Evolutionary conservation across 495 filamentous ascomycete genomes (phyloP), one percentile per base, ranked within the genome.

Genomic region (Hyaloscypha bicolor): DNA sequence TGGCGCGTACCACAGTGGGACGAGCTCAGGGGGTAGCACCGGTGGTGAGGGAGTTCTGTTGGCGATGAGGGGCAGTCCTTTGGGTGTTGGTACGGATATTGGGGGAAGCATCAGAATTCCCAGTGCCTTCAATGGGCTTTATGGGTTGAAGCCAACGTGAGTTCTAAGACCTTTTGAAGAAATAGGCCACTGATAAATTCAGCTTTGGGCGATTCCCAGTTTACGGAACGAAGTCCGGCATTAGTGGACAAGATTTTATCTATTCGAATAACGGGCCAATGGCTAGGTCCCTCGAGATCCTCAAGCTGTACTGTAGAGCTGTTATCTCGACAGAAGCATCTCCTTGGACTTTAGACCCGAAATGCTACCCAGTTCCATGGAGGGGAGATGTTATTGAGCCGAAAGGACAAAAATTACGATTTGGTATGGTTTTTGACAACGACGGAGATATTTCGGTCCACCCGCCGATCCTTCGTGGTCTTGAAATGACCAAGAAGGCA

Each of bases 51-150:
- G 82, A 3, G 85, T 83, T 32, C 74, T 88, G 37, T 77, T 88
- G 51, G 85, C 79, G 1, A 73, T 89, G 61, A 77, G 75, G 37
- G 86, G 87, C 11, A 87, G 82, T 45, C 78, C 86, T 0, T 73
- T 77, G 21, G 87, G 87, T 0, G 81, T 89, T 70, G 87, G 87
- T 0, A 91, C 90, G 9, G 90, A 93, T 77, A 90, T 93, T 66
- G 90, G 90, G 0, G 90, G 90, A 4, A 86, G 81, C 66, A 83
- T 93, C 22, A 80, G 90, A 0, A 86, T 91, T 60, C 90, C 90
- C 2, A 81, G 87, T 31, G 83, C 82, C 2, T 91, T 90, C 66
- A 88, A 88, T 72, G 84, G 81, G 4, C 69, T 88, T 1, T 91
- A 85, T 77, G 87, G 88, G 0, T 69, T 86, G 53, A 87, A 86